phyloP scores from a whole-genome alignment of 352 stramenopile species.

The Pythium scleroteichum region DNA sequence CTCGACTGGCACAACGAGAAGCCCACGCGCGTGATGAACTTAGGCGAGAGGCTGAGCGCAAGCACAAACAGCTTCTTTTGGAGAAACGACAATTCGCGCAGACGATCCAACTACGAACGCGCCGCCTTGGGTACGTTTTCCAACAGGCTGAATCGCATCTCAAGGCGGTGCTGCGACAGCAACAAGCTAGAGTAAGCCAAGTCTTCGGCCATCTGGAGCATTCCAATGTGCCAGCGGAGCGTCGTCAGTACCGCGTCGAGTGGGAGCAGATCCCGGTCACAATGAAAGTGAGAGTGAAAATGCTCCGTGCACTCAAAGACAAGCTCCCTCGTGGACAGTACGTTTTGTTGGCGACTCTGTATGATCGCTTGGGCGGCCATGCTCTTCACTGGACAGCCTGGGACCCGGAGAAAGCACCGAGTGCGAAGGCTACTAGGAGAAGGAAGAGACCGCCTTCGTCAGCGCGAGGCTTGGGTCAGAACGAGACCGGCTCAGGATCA shows the following conservation, averaged over 20 bases:
- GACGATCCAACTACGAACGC: constrained; percentile 42
- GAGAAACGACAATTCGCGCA: constrained; percentile 53
- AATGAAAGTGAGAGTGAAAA: constrained; percentile 59
- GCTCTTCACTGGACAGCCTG: constrained; percentile 74
- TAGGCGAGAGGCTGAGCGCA: constrained; percentile 38
- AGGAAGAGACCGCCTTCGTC: constrained; percentile 1
- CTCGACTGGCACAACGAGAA: constrained; percentile 49
- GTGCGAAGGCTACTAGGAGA: not conserved
- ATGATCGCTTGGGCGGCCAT: constrained; percentile 82
- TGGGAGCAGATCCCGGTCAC: constrained; percentile 76
- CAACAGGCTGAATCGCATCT: constrained; percentile 68
- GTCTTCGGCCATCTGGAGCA: constrained; percentile 56
- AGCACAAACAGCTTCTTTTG: constrained; percentile 40
- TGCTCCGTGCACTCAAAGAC: constrained; percentile 82
- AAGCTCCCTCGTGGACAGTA: constrained; percentile 80
- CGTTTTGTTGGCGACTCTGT: constrained; percentile 81
- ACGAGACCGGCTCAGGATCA: too few relatives aligned
- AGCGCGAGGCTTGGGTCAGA: too few relatives aligned
- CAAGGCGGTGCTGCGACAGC: constrained; percentile 44
- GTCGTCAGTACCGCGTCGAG: constrained; percentile 65
- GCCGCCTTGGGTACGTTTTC: constrained; percentile 69
- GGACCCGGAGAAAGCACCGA: constrained; percentile 41
- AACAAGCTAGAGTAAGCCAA: constrained; percentile 66
- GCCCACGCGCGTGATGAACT: constrained; percentile 34
- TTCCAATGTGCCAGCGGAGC: constrained; percentile 39